Percentiles rank a stretch among this genome's conserved stretches.
Evolutionary conservation across 345 rosid species (phyloP).

Genomic region (Murraya paniculata): DNA sequence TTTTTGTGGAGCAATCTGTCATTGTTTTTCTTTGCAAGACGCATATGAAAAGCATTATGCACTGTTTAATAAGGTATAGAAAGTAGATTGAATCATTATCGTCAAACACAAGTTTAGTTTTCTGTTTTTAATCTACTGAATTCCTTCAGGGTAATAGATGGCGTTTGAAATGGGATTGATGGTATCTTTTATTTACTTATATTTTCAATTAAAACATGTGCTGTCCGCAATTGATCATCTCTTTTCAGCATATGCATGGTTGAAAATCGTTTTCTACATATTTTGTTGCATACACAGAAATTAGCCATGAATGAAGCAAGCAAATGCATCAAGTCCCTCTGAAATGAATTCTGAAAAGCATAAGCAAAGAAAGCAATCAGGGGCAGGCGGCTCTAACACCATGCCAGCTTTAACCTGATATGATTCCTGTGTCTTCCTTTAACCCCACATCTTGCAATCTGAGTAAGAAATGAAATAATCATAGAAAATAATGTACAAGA

Average conservation of each 20-base stretch:
- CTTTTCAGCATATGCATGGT: background rate
- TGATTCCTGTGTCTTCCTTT: background rate
- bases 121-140: too few relatives aligned
- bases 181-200: background rate
- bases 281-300: background rate
- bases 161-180: background rate
- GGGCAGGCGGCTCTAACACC: background rate
- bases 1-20: background rate
- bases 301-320: slow-evolving; percentile 1
- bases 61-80: too few relatives aligned
- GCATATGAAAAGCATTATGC: background rate
- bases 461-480: background rate
- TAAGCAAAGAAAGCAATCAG: slow-evolving; percentile 7
- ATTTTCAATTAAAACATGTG: background rate
- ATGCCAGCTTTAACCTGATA: background rate
- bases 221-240: background rate
- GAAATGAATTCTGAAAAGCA: background rate
- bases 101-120: too few relatives aligned
- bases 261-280: background rate
- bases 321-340: slow-evolving; percentile 3
- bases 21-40: background rate
- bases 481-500: background rate
- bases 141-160: too few relatives aligned
- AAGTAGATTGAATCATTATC: too few relatives aligned
- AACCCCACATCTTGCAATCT: background rate